phyloP scores from a whole-genome alignment of 768 basidiomycete genomes.

The Suillus ampliporus region DNA sequence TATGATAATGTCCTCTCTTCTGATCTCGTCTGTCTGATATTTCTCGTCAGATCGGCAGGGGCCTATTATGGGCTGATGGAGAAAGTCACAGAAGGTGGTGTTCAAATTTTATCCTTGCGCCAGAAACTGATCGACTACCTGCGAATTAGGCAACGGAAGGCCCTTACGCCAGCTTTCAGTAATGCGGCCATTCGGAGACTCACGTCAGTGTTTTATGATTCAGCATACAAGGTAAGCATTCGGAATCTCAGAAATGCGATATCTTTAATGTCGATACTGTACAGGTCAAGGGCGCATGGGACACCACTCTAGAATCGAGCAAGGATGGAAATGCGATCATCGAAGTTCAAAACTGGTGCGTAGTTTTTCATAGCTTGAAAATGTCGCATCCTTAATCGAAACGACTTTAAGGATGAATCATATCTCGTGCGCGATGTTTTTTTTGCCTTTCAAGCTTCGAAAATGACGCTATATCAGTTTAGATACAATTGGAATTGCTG shows the following conservation, averaged over 20 bases:
- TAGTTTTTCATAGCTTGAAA: background rate
- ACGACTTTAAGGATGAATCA: slow-evolving; percentile 37
- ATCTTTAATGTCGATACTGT: background rate
- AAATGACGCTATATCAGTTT: slow-evolving; percentile 40
- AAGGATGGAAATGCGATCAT: slow-evolving; percentile 32
- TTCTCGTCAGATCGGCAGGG: slow-evolving; percentile 30
- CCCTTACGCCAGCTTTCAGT: slow-evolving; percentile 47
- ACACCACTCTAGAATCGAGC: slow-evolving; percentile 29
- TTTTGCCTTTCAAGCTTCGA: background rate
- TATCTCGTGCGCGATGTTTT: slow-evolving; percentile 33
- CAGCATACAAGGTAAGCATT: slow-evolving; percentile 45
- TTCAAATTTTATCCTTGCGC: background rate
- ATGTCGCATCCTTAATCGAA: background rate
- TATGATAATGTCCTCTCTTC: slow-evolving; percentile 7
- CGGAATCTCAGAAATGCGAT: background rate
- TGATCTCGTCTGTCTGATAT: background rate
- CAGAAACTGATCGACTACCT: background rate
- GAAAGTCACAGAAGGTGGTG: background rate
- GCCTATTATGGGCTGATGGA: slow-evolving; percentile 33
- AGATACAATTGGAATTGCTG: slow-evolving; percentile 62
- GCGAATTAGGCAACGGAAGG: slow-evolving; percentile 39
- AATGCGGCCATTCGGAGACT: slow-evolving; percentile 45
- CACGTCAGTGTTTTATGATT: slow-evolving; percentile 45
- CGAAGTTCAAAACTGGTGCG: slow-evolving; percentile 43
- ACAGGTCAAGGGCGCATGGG: slow-evolving; percentile 39